These are phyloP conservation scores for Rhodotorula graminis DNA, from an alignment of 768 basidiomycete genomes.

Conservation along the genomic window DNA sequence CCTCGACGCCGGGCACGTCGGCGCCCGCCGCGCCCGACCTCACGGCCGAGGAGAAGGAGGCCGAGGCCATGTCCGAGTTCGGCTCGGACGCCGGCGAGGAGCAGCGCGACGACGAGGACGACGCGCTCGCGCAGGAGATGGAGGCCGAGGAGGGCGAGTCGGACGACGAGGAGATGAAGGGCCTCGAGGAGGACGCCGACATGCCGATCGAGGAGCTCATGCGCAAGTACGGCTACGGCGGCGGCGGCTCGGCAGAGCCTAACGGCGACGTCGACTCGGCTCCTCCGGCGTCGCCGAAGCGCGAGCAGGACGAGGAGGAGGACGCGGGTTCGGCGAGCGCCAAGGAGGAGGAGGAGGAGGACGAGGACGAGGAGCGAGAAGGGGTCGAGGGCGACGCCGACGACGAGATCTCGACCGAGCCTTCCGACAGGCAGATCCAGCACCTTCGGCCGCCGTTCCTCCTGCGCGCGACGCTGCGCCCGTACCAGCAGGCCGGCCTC, in stretches of 20 bases:
- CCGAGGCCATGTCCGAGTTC: slow-evolving; percentile 38
- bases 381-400: slow-evolving; percentile 16
- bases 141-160: slow-evolving; percentile 40
- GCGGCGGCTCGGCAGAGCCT: neutral
- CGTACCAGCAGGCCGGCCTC: slow-evolving; percentile 52
- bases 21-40: neutral
- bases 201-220: slow-evolving; percentile 43
- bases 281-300: neutral
- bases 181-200: slow-evolving; percentile 49
- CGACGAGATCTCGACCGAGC: slow-evolving; percentile 29
- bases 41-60: slow-evolving; percentile 34
- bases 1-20: neutral
- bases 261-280: neutral
- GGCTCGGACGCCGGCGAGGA: slow-evolving; percentile 43
- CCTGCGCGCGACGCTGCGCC: slow-evolving; percentile 50
- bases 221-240: slow-evolving; percentile 36
- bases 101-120: slow-evolving; percentile 39
- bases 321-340: neutral
- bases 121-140: slow-evolving; percentile 39
- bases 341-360: slow-evolving; percentile 11
- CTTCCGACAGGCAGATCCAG: slow-evolving; percentile 26
- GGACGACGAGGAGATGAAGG: slow-evolving; percentile 46
- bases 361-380: neutral
- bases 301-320: neutral
- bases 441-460: slow-evolving; percentile 48